Evolutionary conservation across 345 rosid genomes (phyloP), one percentile per base, ranked within the genome.

Genomic region (Sapria himalayana): DNA sequence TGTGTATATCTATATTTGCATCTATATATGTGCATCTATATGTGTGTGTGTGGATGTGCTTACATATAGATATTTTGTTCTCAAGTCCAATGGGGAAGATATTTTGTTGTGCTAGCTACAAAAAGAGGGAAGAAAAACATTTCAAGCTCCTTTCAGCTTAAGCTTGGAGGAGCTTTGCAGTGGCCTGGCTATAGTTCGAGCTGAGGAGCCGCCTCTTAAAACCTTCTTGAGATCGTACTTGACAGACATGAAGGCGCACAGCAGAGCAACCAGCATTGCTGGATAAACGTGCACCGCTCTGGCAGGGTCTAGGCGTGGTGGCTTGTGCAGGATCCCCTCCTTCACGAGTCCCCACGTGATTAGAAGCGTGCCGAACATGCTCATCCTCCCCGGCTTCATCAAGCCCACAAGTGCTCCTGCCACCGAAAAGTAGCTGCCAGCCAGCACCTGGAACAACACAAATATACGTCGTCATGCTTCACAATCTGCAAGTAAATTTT

Each of bases 341-440:
- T 81, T 78, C 47, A 86, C 74, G 36, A 81, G 92, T 24, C 97
- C 94, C 97, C 92, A 86, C 19, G 76, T 56, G 18, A 81, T 53
- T 29, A 81, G 52, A 31, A 78, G 77, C 0, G 94, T 78, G 34
- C 97, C 94, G 24, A 86, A 86, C 94, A 78, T 72, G 58, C 85
- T 67, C 94, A 81, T 86, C 58, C 97, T 86, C 20, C 94, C 94
- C 0, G 81, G 85, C 55, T 70, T 86, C 18, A 81, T 58, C 49
- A 78, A 29, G 37, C 97, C 85, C 6, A 81, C 71, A 31, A 81
- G 60, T 11, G 92, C 82, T 45, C 94, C 93, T 19, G 94, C 93
- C 45, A 86, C 92, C 46, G 72, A 60, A 47, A 81, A 86, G 62
- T 86, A 78, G 63, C 94, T 86, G 60, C 97, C 85, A 0, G 89